A percentile compares a stretch with the other conserved stretches of the same genome.
Conservation (phyloP, 768 basidiomycete genomes). For the Lactarius akahatsu region DNA sequence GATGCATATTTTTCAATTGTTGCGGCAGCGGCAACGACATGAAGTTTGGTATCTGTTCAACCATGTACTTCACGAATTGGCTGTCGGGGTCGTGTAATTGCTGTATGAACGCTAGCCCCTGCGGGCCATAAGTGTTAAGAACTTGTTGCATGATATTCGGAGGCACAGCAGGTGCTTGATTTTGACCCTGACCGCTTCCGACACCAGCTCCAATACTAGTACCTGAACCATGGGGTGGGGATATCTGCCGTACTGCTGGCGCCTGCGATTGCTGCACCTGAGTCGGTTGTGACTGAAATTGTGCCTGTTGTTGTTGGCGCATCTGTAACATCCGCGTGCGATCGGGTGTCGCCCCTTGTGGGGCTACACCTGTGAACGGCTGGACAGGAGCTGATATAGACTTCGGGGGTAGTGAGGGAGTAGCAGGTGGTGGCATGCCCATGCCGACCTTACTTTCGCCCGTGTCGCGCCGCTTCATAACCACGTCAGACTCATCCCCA, state of each 20-base stretch:
- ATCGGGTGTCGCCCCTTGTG: conserved; percentile 17
- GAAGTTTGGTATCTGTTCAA: conserved; percentile 26
- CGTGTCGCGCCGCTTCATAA: conserved; percentile 66
- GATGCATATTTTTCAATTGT: conserved; percentile 26
- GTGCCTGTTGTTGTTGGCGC: conserved; percentile 27
- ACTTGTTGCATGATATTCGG: conserved; percentile 17
- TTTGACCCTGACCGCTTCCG: conserved; percentile 5
- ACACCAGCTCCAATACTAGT: conserved; percentile 7
- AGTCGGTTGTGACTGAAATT: conserved; percentile 15
- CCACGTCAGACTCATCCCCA: conserved; percentile 47
- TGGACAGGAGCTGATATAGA: conserved; percentile 12
- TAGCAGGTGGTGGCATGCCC: conserved; percentile 33
- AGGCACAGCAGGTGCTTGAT: conserved; percentile 12
- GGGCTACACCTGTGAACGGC: conserved; percentile 4
- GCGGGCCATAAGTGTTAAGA: conserved; percentile 12
- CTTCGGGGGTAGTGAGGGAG: conserved; percentile 14
- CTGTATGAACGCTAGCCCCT: conserved; percentile 24
- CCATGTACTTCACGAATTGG: conserved; percentile 28
- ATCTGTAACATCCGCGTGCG: conserved; percentile 18
- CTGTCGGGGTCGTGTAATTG: conserved; percentile 29
- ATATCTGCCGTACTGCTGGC: conserved; percentile 23
- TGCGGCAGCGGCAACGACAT: conserved; percentile 23
- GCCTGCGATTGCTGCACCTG: conserved; percentile 14
- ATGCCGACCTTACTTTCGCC: conserved; percentile 55
- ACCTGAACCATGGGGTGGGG: conserved; percentile 18